Base-by-base conservation (phyloP, 768 basidiomycete genomes). In the Melanogaster broomeanus region DNA sequence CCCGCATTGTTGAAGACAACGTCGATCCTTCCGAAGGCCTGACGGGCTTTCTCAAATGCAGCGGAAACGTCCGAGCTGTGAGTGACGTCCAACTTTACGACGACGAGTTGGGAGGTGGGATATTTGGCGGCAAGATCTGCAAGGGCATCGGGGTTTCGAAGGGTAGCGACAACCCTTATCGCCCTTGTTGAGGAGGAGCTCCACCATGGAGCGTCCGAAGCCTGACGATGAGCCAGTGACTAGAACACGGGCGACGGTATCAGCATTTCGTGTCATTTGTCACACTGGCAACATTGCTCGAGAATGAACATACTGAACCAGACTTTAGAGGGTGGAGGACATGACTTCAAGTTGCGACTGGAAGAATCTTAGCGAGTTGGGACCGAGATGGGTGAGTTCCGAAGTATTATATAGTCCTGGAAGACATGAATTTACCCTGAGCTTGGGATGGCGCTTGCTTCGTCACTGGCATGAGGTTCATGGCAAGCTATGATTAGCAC, bases 181-280 rank as follows among this genome's bases (percentile, higher is more conserved):
- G 16, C 76, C 77, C 8, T 58, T 62, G 12, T 49, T 33, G 35
- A 79, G 66, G 41, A 62, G 71, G 3, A 49, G 11, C 48, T 73
- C 61, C 2, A 64, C 59, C 21, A 72, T 58, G 21, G 56, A 45
- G n/a, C 61, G 68, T 6, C 75, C 76, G 39, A 77, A 68, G 25
- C 76, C 75, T 0, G 72, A 64, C 11, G 72, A 73, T 4, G 69
- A 58, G 12, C 77, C 75, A 15, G 74, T 77, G 22, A 76, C 78
- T 74, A 27, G 42, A 7, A 2, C 9, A 12, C 53, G 19, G 56
- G 47, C 6, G n/a, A n/a, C n/a, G n/a, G n/a, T n/a, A n/a, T 33
- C 22, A 13, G 12, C 7, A n/a, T 24, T n/a, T 16, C 15, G 37
- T 12, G 5, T 33, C 3, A 3, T 18, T 10, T 5, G 8, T 24